Base-by-base conservation (phyloP, 2,329 filamentous ascomycete species). In the Podosphaera aphanis region DNA sequence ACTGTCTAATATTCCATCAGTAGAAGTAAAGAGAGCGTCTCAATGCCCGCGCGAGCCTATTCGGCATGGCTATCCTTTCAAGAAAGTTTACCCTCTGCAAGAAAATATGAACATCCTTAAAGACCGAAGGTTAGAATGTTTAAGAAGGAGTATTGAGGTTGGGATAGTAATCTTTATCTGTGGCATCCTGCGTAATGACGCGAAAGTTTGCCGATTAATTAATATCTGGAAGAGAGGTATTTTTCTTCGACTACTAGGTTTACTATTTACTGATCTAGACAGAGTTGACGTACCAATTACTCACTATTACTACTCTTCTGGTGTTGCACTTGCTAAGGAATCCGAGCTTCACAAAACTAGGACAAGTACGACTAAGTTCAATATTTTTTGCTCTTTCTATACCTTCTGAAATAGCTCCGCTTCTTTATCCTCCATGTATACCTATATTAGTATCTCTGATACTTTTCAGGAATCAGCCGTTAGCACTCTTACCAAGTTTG, bases 341-440 rank as follows among this genome's bases (percentile, higher is more conserved):
- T n/a, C 55, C 67, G 5, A 51, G 62, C 16, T 71, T 71, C 66
- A 47, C 53, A 19, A 51, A 50, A 13, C 50, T 53, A 19, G 44
- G 49, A 21, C 47, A 43, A 16, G 50, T 51, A 29, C 57, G 51
- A 47, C 52, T 54, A 45, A 46, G 38, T 15, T 51, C 53, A 21
- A 47, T 55, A 10, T 48, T 50, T 18, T 55, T 77, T 31, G 58
- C 58, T 25, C 65, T 93, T 33, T 84, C 85, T 0, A 64, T 74
- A 3, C 69, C 73, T n/a, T 93, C 94, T 61, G 88, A 95, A 57
- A 86, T 85, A 2, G 88, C 88, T 5, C 83, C 86, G 10, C 68
- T 93, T n/a, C 62, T 94, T 47, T 95, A 94, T 58, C 88, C 88
- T 16, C 71, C 79, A 5, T 62, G 77, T 2, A 68, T 93, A 25